These are phyloP conservation scores for Zygoascus biomembranicola DNA, from an alignment of 805 yeast genomes.

Conservation along the genomic window DNA sequence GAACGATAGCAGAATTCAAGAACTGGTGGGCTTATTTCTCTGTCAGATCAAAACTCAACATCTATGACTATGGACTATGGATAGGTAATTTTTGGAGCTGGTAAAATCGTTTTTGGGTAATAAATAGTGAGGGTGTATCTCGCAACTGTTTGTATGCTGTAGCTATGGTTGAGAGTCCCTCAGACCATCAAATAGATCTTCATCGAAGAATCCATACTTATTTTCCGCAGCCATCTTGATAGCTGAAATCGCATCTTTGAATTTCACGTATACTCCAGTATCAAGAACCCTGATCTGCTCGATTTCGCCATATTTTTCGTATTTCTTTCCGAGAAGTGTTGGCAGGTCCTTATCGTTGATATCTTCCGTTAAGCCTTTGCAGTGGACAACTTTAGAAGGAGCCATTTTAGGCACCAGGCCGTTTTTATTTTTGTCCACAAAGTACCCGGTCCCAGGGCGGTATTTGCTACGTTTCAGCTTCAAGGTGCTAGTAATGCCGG, in stretches of 20 bases:
- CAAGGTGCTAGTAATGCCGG: constrained; percentile 11
- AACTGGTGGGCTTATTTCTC: constrained; percentile 30
- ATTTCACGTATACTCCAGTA: constrained; percentile 1
- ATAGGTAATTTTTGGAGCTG: background rate
- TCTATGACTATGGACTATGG: constrained; percentile 25
- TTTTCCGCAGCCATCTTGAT: background rate
- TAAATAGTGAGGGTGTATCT: background rate
- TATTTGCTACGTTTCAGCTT: constrained; percentile 4
- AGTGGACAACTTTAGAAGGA: constrained; percentile 1
- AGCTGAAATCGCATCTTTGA: background rate
- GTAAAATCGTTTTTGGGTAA: background rate
- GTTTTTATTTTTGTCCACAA: constrained; percentile 7
- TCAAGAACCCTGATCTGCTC: background rate
- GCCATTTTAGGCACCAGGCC: background rate
- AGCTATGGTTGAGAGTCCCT: no score
- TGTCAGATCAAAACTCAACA: constrained; percentile 26
- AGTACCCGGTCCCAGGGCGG: constrained; percentile 11
- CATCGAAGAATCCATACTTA: background rate
- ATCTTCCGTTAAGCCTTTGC: background rate
- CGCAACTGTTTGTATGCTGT: no score
- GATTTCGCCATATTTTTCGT: constrained; percentile 4
- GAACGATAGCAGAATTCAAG: constrained; percentile 19
- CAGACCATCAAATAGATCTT: background rate
- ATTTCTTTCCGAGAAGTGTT: background rate
- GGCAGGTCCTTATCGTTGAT: background rate